phyloP scores from a whole-genome alignment of 352 stramenopile genomes.

The Pythium volutum region DNA sequence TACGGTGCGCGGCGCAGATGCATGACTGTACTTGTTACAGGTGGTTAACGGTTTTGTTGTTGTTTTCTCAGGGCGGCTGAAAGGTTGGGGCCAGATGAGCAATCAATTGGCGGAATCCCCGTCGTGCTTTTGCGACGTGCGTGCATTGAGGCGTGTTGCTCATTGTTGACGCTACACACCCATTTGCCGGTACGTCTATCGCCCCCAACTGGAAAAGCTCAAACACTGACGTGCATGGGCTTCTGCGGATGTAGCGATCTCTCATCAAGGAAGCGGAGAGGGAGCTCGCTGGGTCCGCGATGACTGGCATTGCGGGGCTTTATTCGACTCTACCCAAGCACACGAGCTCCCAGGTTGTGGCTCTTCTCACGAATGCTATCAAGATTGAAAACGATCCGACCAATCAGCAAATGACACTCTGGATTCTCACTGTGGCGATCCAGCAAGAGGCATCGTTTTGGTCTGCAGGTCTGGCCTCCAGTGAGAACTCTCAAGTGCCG shows the following conservation, averaged over 20 bases:
- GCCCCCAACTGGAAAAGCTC: background rate
- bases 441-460: conserved; percentile 86
- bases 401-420: conserved; percentile 90
- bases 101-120: conserved; percentile 68
- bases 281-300: conserved; percentile 55
- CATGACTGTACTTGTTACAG: conserved; percentile 18
- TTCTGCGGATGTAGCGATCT: conserved; percentile 30
- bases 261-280: conserved; percentile 82
- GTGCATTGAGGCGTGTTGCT: conserved; percentile 79
- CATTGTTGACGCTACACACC: conserved; percentile 75
- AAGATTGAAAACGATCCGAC: conserved; percentile 81
- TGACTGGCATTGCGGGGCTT: conserved; percentile 61
- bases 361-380: conserved; percentile 75
- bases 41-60: conserved; percentile 27
- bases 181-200: conserved; percentile 53
- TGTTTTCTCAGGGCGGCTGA: conserved; percentile 17
- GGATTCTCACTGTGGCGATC: conserved; percentile 82
- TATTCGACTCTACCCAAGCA: conserved; percentile 84
- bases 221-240: background rate
- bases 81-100: conserved; percentile 39
- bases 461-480: conserved; percentile 75
- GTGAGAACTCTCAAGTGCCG: conserved; percentile 81
- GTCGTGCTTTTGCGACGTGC: conserved; percentile 70
- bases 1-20: conserved; percentile 38
- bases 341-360: conserved; percentile 83